These are phyloP conservation scores for Ogataea corticis DNA, from an alignment of 805 yeast species.

Conservation along the genomic window DNA sequence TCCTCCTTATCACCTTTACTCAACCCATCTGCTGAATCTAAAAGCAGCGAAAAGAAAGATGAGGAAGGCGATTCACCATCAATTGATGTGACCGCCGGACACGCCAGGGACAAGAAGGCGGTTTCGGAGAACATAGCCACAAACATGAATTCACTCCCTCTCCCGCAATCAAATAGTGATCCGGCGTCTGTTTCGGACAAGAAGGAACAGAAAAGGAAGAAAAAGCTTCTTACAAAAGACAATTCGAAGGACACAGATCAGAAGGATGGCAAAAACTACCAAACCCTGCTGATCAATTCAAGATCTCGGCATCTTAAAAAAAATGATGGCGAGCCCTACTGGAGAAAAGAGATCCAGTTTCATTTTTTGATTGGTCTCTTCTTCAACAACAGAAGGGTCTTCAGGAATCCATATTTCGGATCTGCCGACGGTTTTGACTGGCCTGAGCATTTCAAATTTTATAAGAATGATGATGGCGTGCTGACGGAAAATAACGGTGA, in stretches of 20 bases:
- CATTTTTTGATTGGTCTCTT: constrained; percentile 70
- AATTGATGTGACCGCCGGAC: not conserved
- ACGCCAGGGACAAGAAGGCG: constrained; percentile 1
- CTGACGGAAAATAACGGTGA: constrained; percentile 34
- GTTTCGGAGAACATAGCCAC: too few species aligned
- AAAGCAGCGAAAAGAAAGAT: constrained; percentile 1
- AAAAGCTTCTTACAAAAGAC: constrained; percentile 11
- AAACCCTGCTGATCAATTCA: constrained; percentile 31
- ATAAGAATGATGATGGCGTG: constrained; percentile 27
- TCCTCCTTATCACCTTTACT: constrained; percentile 4
- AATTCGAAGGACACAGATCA: constrained; percentile 14
- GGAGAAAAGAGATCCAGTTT: constrained; percentile 85
- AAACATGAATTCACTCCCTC: too few species aligned
- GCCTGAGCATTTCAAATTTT: constrained; percentile 32
- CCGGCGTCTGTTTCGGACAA: constrained; percentile 2
- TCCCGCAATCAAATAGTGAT: too few species aligned
- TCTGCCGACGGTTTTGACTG: constrained; percentile 39
- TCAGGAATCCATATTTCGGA: constrained; percentile 58
- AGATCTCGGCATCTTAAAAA: constrained; percentile 70
- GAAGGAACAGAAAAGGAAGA: constrained; percentile 17
- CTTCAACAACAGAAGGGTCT: constrained; percentile 61
- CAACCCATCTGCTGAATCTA: constrained; percentile 7
- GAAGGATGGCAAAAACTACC: constrained; percentile 27
- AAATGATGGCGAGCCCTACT: constrained; percentile 88
- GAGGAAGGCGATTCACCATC: too few species aligned